Base-by-base conservation (phyloP, 768 basidiomycete genomes). In the Boletus barrowsii region DNA sequence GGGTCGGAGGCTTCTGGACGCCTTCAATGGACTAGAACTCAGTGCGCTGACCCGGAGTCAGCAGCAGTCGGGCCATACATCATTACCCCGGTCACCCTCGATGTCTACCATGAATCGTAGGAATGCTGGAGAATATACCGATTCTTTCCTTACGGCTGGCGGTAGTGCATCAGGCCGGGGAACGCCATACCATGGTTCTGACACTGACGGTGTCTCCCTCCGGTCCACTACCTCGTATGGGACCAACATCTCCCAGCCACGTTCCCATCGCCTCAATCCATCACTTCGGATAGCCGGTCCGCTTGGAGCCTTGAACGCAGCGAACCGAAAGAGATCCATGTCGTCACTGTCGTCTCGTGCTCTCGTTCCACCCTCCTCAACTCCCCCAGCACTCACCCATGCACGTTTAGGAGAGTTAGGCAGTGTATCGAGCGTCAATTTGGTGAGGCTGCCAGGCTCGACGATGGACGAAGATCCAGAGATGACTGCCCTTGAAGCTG, bases 21-120 rank as follows among this genome's bases (percentile, higher is more conserved):
- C 88, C 4, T 91, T 91, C 68, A 88, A 82, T 60, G 87, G 89
- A 10, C 74, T 91, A 37, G 89, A 91, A 67, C 74, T 91, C 53
- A 86, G 79, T 33, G 81, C 84, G 20, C 71, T 90, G 45, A 83
- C 84, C 10, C 66, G 72, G 56, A 63, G 54, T 55, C 71, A 68
- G 41, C 58, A 67, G 8, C 44, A 22, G 47, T 49, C 67, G 4
- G 59, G 62, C 20, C 57, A 68, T 29, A n/a, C 50, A 41, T 53
- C 58, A 6, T 45, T 65, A 35, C 68, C 70, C 24, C 71, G 57
- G 17, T 68, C 69, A 15, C 69, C 69, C 9, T 69, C 71, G 5
- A 57, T 66, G 39, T 69, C 69, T 29, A 45, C 53, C 13, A 49
- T 53, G 54, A 66, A 57, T 47, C 69, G 68, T 33, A 57, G 62